Conservation (phyloP, 495 filamentous ascomycete genomes). For the Apodospora peruviana region DNA sequence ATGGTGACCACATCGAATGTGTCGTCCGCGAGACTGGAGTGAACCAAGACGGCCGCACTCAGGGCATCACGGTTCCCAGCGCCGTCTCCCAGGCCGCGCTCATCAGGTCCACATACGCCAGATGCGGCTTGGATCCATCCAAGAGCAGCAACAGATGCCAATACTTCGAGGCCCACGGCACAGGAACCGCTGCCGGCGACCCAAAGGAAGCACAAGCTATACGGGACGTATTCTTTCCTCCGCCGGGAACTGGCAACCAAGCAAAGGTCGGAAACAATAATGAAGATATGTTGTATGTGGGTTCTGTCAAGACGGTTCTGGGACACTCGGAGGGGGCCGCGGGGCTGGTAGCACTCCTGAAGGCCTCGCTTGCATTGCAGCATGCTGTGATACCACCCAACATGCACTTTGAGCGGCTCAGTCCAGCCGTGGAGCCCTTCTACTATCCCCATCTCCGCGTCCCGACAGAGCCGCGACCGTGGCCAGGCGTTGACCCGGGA, state of each 20-base stretch:
- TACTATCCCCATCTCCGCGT: slow-evolving; percentile 16
- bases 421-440: slow-evolving; percentile 29
- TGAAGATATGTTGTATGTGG: slow-evolving; percentile 37
- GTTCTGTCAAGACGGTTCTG: slow-evolving; percentile 51
- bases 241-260: background rate
- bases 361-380: slow-evolving; percentile 43
- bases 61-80: slow-evolving; percentile 50
- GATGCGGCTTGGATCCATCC: slow-evolving; percentile 34
- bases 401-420: slow-evolving; percentile 42
- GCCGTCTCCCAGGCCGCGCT: slow-evolving; percentile 50
- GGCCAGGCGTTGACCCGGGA: background rate
- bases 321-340: slow-evolving; percentile 49
- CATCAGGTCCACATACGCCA: slow-evolving; percentile 42
- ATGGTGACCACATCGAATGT: slow-evolving; percentile 52
- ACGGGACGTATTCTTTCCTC: slow-evolving; percentile 23
- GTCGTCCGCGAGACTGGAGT: slow-evolving; percentile 50
- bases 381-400: slow-evolving; percentile 38
- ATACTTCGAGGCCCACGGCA: slow-evolving; percentile 43
- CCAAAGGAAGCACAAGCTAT: slow-evolving; percentile 32
- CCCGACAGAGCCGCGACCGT: slow-evolving; percentile 10
- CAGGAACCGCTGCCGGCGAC: slow-evolving; percentile 2
- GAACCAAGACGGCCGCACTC: slow-evolving; percentile 49
- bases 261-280: background rate
- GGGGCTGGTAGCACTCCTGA: slow-evolving; percentile 49
- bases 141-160: slow-evolving; percentile 24